Percentiles rank a stretch among this genome's conserved stretches.
Conservation (phyloP, 2,329 filamentous ascomycete genomes). For the Cylindrodendrum hubeiense region DNA sequence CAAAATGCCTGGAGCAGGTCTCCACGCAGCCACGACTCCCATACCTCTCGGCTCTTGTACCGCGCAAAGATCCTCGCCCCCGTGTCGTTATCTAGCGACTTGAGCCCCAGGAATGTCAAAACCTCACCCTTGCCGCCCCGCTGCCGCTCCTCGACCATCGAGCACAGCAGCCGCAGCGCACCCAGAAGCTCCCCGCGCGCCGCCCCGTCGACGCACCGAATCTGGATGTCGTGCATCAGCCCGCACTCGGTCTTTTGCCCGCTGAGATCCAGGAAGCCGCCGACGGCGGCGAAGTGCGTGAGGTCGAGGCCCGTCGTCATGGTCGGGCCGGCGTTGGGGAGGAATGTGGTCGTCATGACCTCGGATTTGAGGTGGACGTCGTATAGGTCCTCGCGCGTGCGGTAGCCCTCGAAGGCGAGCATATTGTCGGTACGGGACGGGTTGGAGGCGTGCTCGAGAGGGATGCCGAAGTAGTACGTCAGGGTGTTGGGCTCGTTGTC, state of each 20-base stretch:
- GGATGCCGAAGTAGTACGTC: conserved; percentile 58
- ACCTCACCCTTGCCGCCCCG: conserved; percentile 31
- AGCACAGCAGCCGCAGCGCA: conserved; percentile 30
- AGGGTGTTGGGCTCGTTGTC: conserved; percentile 50
- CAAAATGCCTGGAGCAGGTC: conserved; percentile 35
- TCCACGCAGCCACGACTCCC: conserved; percentile 34
- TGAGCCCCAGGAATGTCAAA: conserved; percentile 37
- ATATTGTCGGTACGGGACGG: conserved; percentile 39
- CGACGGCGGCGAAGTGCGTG: conserved; percentile 37
- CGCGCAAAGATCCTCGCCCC: conserved; percentile 38
- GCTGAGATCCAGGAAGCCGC: conserved; percentile 38
- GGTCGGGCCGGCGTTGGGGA: conserved; percentile 32
- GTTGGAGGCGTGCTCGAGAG: conserved; percentile 39
- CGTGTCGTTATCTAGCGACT: conserved; percentile 37
- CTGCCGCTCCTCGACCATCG: conserved; percentile 30
- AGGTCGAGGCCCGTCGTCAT: conserved; percentile 42
- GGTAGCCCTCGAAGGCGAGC: conserved; percentile 41
- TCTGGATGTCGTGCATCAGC: conserved; percentile 40
- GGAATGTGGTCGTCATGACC: conserved; percentile 35
- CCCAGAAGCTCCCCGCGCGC: conserved; percentile 30
- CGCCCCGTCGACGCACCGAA: conserved; percentile 26
- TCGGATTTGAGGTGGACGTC: conserved; percentile 39
- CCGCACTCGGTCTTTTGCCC: conserved; percentile 36
- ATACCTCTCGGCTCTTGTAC: conserved; percentile 35
- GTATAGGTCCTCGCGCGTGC: conserved; percentile 35